Evolutionary conservation across 2,329 filamentous ascomycete genomes (phyloP).

Genomic region (Colletotrichum sp.): DNA sequence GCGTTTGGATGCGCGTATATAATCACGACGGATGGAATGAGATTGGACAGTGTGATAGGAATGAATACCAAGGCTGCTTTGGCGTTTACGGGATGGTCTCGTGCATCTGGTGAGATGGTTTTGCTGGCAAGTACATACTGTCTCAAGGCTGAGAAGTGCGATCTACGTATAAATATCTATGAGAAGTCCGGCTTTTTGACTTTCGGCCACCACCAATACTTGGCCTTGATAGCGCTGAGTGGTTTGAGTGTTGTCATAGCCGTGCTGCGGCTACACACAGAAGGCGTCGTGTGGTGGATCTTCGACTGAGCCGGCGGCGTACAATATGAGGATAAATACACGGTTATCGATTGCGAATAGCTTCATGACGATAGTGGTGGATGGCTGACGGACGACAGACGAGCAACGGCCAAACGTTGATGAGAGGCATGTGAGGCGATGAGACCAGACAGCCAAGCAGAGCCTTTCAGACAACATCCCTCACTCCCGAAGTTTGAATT

Average conservation of each 20-base stretch:
- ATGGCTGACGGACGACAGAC: too few species aligned
- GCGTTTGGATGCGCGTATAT: not conserved
- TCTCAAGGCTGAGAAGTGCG: not conserved
- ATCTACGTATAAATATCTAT: not conserved
- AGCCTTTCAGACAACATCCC: too few species aligned
- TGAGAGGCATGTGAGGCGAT: too few species aligned
- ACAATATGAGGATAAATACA: too few species aligned
- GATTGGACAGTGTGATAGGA: not conserved
- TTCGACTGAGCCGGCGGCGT: not conserved
- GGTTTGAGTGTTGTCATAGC: too few species aligned
- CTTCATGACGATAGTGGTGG: too few species aligned
- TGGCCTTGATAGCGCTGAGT: not conserved
- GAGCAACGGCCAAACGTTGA: too few species aligned
- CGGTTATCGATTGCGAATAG: too few species aligned
- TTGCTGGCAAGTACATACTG: not conserved
- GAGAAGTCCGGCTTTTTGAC: not conserved
- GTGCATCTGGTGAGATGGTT: too few species aligned
- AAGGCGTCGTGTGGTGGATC: not conserved
- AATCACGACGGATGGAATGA: not conserved
- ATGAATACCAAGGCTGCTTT: not conserved
- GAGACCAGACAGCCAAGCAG: too few species aligned
- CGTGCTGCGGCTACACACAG: too few species aligned
- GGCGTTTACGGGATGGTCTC: not conserved
- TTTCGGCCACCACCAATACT: not conserved
- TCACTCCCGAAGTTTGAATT: too few species aligned